phyloP scores from a whole-genome alignment of 129 eudicot species.

The Pseudognaphalium luteoalbum region DNA sequence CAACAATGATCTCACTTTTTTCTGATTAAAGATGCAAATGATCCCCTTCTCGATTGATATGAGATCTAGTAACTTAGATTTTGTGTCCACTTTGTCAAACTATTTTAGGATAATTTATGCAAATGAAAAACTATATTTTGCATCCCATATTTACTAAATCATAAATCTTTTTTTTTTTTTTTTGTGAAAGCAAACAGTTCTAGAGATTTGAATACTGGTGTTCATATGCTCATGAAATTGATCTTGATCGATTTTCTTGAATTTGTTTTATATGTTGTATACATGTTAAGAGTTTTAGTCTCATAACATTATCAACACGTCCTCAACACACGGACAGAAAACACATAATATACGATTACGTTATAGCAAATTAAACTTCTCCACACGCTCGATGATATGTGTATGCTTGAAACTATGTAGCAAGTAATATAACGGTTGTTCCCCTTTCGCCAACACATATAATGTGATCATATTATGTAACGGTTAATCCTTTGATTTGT shows the following conservation, averaged over 20 bases:
- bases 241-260: constrained; percentile 1
- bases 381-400: background rate
- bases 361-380: background rate
- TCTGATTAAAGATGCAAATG: constrained; percentile 16
- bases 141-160: background rate
- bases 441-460: background rate
- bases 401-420: background rate
- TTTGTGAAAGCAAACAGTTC: background rate
- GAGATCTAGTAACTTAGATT: constrained; percentile 33
- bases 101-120: background rate
- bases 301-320: background rate
- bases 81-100: constrained; percentile 21
- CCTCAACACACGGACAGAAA: background rate
- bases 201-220: background rate
- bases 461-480: background rate
- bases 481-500: background rate
- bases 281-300: background rate
- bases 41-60: background rate
- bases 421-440: background rate
- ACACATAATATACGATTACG: background rate
- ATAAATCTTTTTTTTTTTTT: background rate
- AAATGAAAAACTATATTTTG: background rate
- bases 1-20: background rate
- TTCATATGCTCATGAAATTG: background rate
- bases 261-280: background rate